Conservation (phyloP, 179 eudicot genomes). For the Amaranthus tricolor region DNA sequence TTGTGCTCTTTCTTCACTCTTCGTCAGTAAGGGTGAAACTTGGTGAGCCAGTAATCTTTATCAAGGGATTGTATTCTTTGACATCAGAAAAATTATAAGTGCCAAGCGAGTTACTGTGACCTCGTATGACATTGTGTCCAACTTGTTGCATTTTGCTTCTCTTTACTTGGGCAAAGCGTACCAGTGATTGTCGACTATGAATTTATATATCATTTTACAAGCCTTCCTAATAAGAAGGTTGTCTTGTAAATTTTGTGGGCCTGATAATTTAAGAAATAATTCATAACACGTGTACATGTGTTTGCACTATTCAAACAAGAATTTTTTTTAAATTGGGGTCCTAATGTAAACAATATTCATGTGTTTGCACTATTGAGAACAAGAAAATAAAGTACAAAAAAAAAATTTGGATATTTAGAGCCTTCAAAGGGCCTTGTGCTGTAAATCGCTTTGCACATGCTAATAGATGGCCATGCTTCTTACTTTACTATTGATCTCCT, state of each 20-base stretch:
- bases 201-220: neutral
- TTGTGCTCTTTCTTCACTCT: neutral
- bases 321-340: too few species aligned
- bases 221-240: too few species aligned
- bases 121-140: neutral
- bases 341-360: too few species aligned
- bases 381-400: too few species aligned
- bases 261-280: too few species aligned
- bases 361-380: too few species aligned
- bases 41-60: neutral
- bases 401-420: too few species aligned
- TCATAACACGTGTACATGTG: too few species aligned
- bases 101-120: neutral
- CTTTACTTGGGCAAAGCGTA: neutral
- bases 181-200: neutral
- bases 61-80: neutral
- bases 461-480: neutral
- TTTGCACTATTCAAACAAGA: too few species aligned
- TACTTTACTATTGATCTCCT: neutral
- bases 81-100: neutral
- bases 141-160: neutral
- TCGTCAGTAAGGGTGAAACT: neutral
- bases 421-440: too few species aligned
- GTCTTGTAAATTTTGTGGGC: too few species aligned
- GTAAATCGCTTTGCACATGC: too few species aligned